Base-by-base conservation (phyloP, 371 early-diverging fungal species). In the Basidiobolus heterosporus region DNA sequence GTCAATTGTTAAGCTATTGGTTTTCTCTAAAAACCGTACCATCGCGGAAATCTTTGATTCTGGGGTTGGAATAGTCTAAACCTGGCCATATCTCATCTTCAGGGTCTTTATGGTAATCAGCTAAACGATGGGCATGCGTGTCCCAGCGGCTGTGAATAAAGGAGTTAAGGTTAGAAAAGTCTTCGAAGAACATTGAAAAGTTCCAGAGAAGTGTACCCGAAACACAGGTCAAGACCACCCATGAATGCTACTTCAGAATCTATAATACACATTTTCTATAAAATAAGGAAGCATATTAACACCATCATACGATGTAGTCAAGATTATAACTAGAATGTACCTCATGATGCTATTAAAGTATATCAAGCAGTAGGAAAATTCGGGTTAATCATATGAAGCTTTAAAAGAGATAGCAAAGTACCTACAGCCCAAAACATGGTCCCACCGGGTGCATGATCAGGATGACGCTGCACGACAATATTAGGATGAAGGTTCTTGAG, bases 31-130 rank as follows among this genome's bases (percentile, higher is more conserved):
- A n/a, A n/a, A n/a, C n/a, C n/a, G n/a, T 69, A 75, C 78, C 78
- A 57, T 85, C 67, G 22, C 58, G 56, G 67, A 93, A 93, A 61
- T 93, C 94, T 56, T 79, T 81, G 41, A 85, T 70, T 24, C 91
- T 77, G n/a, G 91, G 87, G 53, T 92, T 94, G 47, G 79, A 80
- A 62, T 87, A 94, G 56, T 94, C 95, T 63, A 79, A 82, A 14
- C 91, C 91, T 14, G 82, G 82, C 59, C 75, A 88, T 22, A 70
- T 69, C 41, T 64, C 60, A 38, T 66, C 57, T 5, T 65, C 66
- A 0, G 54, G 46, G 38, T 70, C 67, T 9, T 30, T 30, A 9
- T 30, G 30, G 49, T 66, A 74, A 60, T 91, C 91, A n/a, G 77
- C 65, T 38, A 89, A 54, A 2, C 74, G 66, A 58, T 94, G 95